These are phyloP conservation scores for Thermochaetoides dissita DNA, from an alignment of 2,329 filamentous ascomycete species.

Conservation along the genomic window DNA sequence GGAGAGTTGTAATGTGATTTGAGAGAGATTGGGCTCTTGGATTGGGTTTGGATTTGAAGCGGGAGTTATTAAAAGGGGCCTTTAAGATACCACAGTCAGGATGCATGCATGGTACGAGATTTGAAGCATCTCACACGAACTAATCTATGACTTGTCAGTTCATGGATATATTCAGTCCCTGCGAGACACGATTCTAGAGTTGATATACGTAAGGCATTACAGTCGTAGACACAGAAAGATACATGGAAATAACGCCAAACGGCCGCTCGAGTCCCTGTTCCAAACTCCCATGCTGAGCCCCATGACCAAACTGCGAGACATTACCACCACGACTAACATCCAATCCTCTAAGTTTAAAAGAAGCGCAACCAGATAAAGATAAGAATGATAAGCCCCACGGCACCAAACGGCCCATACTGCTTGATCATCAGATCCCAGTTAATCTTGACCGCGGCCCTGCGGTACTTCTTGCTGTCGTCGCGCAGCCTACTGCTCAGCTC, in stretches of 20 bases:
- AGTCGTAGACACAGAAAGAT: neutral
- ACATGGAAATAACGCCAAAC: slow-evolving; percentile 2
- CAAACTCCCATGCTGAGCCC: slow-evolving; percentile 9
- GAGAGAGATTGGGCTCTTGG: slow-evolving; percentile 1
- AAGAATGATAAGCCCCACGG: slow-evolving; percentile 65
- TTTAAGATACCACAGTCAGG: no score
- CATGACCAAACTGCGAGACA: neutral
- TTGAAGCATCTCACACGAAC: neutral
- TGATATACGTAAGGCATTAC: no score
- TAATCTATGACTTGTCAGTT: no score
- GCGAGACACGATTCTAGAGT: no score
- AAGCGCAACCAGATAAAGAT: slow-evolving; percentile 88
- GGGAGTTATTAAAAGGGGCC: slow-evolving; percentile 2
- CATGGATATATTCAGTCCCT: no score
- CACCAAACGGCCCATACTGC: slow-evolving; percentile 88
- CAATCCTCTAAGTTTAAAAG: slow-evolving; percentile 40
- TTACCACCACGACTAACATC: no score
- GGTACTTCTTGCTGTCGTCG: slow-evolving; percentile 91
- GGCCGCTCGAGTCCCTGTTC: slow-evolving; percentile 1
- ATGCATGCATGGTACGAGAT: neutral
- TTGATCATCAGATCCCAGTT: slow-evolving; percentile 96
- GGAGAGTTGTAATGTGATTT: slow-evolving; percentile 14
- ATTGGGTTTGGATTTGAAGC: slow-evolving; percentile 1
- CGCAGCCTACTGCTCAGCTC: slow-evolving; percentile 76
- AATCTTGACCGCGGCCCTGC: slow-evolving; percentile 80